Base-by-base conservation (phyloP, 768 basidiomycete genomes). In the Pleurotus cornucopiae region DNA sequence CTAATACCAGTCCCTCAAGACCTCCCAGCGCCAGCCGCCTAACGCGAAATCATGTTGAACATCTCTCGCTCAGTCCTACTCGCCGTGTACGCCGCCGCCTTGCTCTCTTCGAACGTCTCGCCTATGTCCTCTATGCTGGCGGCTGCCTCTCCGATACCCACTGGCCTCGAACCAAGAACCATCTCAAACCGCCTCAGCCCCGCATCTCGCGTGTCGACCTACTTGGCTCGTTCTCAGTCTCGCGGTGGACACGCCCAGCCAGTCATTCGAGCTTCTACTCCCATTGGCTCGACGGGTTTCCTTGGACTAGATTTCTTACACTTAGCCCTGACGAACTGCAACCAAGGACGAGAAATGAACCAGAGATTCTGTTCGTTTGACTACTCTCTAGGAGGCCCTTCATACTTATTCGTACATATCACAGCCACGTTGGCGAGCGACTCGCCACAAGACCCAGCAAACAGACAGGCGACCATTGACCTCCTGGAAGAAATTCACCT, bases 81-180 rank as follows among this genome's bases (percentile, higher is more conserved):
- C 63, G 72, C 71, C 55, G 62, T 78, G 48, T 69, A 77, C 62
- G 70, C 74, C 46, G 61, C 73, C 58, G 69, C 66, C 56, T 68
- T 82, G 60, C 64, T 71, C 47, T 64, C 71, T 45, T 63, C 75
- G 55, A 59, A 71, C 58, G 68, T 71, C 60, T 47, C 72, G 55
- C 65, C 65, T 55, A 64, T 65, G 12, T 57, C 64, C 38, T 56
- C 62, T 26, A 60, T 63, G 44, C 49, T 18, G 52, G 68, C 67
- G 21, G 52, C 66, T 25, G 76, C 76, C 14, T 71, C 73, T 34
- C 77, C 78, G 1, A 64, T 78, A 38, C 69, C 71, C 14, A 34
- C 7, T 34, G 30, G 30, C 30, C 30, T 34, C 7, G 6, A 34
- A 34, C 9, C 30, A 34, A 34, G 30, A 9, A 34, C 30, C 6